A percentile compares a stretch with the other conserved stretches of the same genome.
Evolutionary conservation across 805 yeast genomes (phyloP).

Genomic region (Clavispora carvajalis): DNA sequence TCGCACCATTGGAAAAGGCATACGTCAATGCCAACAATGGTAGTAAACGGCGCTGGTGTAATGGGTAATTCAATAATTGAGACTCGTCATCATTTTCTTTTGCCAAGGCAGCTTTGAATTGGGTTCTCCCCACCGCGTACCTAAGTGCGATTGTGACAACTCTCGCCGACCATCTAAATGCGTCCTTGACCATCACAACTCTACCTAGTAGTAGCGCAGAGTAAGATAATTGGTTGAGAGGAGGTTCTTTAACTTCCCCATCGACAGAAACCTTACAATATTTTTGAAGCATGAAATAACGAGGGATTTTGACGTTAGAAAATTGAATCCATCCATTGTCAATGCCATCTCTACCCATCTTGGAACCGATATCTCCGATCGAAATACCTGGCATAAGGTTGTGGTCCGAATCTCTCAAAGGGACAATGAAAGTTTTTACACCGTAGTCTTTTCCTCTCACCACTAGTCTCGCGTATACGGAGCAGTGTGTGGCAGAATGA

Average conservation of each 20-base stretch:
- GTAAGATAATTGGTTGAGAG: conserved; percentile 83
- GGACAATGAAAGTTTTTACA: conserved; percentile 88
- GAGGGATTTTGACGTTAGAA: conserved; percentile 75
- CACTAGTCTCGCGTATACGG: conserved; percentile 78
- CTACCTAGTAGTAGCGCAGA: conserved; percentile 86
- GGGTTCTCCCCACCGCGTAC: conserved; percentile 86
- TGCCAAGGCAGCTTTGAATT: conserved; percentile 48
- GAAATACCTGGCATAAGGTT: conserved; percentile 72
- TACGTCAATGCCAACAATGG: conserved; percentile 81
- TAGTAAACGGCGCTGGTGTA: conserved; percentile 81
- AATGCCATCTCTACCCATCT: conserved; percentile 94
- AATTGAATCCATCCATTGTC: conserved; percentile 98
- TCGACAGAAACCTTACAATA: conserved; percentile 66
- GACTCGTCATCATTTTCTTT: conserved; percentile 46
- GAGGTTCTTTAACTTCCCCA: conserved; percentile 72
- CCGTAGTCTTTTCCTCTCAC: conserved; percentile 85
- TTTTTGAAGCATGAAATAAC: conserved; percentile 75
- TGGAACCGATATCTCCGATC: conserved; percentile 89
- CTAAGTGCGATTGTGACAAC: conserved; percentile 80
- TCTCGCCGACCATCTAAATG: conserved; percentile 74
- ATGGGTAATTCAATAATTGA: conserved; percentile 78
- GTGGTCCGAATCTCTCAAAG: conserved; percentile 72
- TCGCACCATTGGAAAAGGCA: conserved; percentile 68
- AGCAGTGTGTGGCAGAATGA: conserved; percentile 83
- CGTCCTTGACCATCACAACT: conserved; percentile 83